Base-by-base conservation (phyloP, 768 basidiomycete species). In the Antrodiella citrinella region DNA sequence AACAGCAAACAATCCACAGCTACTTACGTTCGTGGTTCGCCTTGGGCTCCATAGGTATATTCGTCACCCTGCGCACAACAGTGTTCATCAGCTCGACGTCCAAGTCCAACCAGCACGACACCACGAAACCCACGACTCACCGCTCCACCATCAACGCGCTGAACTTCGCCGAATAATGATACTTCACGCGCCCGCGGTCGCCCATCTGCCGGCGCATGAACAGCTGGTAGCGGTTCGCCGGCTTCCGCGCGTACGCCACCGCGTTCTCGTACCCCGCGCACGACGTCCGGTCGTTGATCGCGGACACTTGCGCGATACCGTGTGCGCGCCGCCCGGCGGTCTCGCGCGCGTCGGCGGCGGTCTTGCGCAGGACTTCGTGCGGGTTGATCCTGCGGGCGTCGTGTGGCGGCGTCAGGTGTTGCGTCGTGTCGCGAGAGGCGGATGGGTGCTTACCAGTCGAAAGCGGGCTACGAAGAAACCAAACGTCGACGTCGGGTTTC, bases 381-480 rank as follows among this genome's bases (percentile, higher is more conserved):
- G 86, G 84, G 56, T 81, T 79, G n/a, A 62, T 62, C 83, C 83
- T 85, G 47, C n/a, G n/a, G n/a, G n/a, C n/a, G n/a, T n/a, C n/a
- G n/a, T n/a, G n/a, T n/a, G n/a, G n/a, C n/a, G n/a, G n/a, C n/a
- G n/a, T n/a, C n/a, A n/a, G n/a, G n/a, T n/a, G n/a, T n/a, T n/a
- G n/a, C n/a, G n/a, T n/a, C n/a, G n/a, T n/a, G n/a, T n/a, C n/a
- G n/a, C n/a, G n/a, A n/a, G n/a, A n/a, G n/a, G n/a, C n/a, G n/a
- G n/a, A n/a, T n/a, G n/a, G n/a, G n/a, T n/a, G n/a, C n/a, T n/a
- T 51, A 80, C 87, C 87, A 90, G 50, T 90, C 84, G 65, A 85
- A 90, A 1, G 65, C 68, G 24, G 81, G 81, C 81, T 86, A 20
- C 4, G 40, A 12, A n/a, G n/a, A n/a, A n/a, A n/a, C n/a, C n/a